Conservation (phyloP, 768 basidiomycete genomes). For the Naematelia aurantialba region DNA sequence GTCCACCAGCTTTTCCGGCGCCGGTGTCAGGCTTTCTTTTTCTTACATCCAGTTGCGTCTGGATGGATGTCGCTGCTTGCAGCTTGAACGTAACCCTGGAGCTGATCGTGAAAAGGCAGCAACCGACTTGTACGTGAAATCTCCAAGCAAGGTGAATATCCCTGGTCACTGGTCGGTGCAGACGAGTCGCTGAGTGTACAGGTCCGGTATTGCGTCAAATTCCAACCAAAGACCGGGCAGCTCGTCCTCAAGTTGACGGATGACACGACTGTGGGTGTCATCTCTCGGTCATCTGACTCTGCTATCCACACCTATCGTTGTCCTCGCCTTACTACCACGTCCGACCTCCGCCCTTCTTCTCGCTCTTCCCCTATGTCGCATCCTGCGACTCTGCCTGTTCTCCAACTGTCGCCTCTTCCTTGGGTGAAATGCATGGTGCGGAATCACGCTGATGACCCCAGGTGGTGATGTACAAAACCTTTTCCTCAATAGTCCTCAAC, state of each 20-base stretch:
- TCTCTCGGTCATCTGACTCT: background rate
- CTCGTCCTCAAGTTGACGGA: conserved; percentile 93
- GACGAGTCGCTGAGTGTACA: conserved; percentile 45
- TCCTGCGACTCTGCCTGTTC: background rate
- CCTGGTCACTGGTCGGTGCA: background rate
- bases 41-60: too few relatives aligned
- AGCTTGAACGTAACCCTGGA: too few relatives aligned
- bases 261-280: conserved; percentile 66
- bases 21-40: too few relatives aligned
- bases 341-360: background rate
- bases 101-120: conserved; percentile 62
- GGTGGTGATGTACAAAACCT: conserved; percentile 96
- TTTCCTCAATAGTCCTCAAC: conserved; percentile 90
- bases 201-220: conserved; percentile 90
- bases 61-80: too few relatives aligned
- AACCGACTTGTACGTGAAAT: conserved; percentile 73
- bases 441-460: conserved; percentile 45
- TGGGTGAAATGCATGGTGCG: background rate
- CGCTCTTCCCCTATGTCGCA: background rate
- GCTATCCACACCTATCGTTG: background rate
- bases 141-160: conserved; percentile 71
- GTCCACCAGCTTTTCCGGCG: too few relatives aligned
- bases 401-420: background rate
- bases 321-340: background rate
- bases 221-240: conserved; percentile 76